A percentile compares a stretch with the other conserved stretches of the same genome.
phyloP scores from a whole-genome alignment of 768 basidiomycete genomes.

The Tulasnella sp. region DNA sequence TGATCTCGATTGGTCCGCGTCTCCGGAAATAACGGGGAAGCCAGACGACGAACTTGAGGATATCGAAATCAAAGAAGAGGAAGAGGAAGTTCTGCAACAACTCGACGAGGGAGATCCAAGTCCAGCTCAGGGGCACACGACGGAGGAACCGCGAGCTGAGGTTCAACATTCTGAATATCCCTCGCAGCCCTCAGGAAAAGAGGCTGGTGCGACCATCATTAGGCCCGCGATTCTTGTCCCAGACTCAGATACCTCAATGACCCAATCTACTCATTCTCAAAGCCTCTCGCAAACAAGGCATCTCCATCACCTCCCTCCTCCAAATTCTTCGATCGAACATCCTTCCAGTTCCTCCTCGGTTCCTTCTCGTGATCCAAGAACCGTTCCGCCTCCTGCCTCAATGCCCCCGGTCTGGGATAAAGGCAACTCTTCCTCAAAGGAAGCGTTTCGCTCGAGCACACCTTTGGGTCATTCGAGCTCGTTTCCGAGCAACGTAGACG shows the following conservation, averaged over 20 bases:
- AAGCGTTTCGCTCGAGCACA: background rate
- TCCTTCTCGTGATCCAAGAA: background rate
- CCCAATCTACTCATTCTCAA: background rate
- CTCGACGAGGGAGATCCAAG: background rate
- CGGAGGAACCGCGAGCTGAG: background rate
- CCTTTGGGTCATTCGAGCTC: background rate
- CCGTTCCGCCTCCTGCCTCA: background rate
- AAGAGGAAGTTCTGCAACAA: background rate
- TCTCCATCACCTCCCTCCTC: background rate
- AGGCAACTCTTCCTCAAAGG: background rate
- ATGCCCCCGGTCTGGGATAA: background rate
- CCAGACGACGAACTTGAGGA: background rate
- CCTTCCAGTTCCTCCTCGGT: background rate
- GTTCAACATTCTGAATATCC: background rate
- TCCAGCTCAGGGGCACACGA: background rate
- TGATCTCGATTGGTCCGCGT: background rate
- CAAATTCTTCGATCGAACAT: background rate
- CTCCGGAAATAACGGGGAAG: background rate
- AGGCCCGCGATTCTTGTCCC: background rate
- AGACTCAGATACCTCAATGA: constrained; percentile 1
- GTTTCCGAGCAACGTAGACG: background rate
- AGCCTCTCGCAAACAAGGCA: background rate
- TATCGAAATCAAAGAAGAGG: background rate
- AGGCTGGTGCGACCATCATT: background rate
- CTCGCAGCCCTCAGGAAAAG: background rate